These are phyloP conservation scores for Fraxinus sp. DNA, from an alignment of 305 asterid genomes.

Conservation along the genomic window DNA sequence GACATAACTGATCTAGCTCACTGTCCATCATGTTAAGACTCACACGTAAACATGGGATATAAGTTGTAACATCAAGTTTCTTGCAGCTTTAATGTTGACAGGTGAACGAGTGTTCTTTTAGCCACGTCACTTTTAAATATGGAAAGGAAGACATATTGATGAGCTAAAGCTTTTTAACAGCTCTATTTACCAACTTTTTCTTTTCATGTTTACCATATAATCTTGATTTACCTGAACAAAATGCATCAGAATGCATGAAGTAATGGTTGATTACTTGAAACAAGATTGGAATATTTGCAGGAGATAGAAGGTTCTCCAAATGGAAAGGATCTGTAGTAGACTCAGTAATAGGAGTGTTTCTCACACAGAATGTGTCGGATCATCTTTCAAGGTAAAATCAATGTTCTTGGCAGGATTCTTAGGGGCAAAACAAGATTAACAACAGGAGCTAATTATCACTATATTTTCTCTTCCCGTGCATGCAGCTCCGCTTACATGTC, in stretches of 20 bases:
- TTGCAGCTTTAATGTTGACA: not conserved
- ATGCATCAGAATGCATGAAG: constrained; percentile 6
- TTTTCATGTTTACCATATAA: not conserved
- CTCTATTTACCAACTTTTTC: not conserved
- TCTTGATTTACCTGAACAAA: constrained; percentile 18
- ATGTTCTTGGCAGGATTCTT: constrained; percentile 5
- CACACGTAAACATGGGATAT: not conserved
- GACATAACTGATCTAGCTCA: not conserved
- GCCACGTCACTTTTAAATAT: not conserved
- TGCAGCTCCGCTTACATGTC: constrained; percentile 96
- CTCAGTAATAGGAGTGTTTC: constrained; percentile 93
- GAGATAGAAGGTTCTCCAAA: constrained; percentile 85
- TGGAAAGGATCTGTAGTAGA: constrained; percentile 99
- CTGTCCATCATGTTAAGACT: not conserved
- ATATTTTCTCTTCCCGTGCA: constrained; percentile 18
- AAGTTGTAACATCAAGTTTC: not conserved
- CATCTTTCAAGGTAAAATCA: constrained; percentile 83
- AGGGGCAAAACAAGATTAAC: constrained; percentile 7
- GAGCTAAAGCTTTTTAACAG: not conserved
- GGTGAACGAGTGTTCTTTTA: not conserved
- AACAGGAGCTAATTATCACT: constrained; percentile 13
- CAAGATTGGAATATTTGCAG: constrained; percentile 39
- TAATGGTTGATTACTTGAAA: constrained; percentile 17
- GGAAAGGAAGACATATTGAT: not conserved
- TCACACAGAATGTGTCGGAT: constrained; percentile 95